phyloP scores from a whole-genome alignment of 1,284 basidiomycete species.

The Moesziomyces sp. region DNA sequence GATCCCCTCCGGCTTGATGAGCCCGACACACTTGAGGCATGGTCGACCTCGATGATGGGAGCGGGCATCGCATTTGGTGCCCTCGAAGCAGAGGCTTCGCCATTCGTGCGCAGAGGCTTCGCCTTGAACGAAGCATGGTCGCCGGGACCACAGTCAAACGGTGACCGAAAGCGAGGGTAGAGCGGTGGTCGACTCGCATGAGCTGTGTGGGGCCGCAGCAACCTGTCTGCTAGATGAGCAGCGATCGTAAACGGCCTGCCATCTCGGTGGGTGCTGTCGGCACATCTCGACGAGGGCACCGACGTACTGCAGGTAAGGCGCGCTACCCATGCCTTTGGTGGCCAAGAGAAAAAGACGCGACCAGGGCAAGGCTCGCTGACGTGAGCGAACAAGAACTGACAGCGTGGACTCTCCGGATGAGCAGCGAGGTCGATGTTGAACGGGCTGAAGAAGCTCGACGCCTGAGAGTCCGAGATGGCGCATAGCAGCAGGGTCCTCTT shows the following conservation, averaged over 20 bases:
- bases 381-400: slow-evolving; percentile 37
- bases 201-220: slow-evolving; percentile 29
- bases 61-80: neutral
- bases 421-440: slow-evolving; percentile 21
- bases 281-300: slow-evolving; percentile 22
- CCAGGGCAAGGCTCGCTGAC: slow-evolving; percentile 42
- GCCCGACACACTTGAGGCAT: slow-evolving; percentile 4
- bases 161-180: slow-evolving; percentile 21
- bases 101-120: neutral
- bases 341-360: slow-evolving; percentile 31
- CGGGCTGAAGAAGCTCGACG: slow-evolving; percentile 31
- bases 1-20: slow-evolving; percentile 22
- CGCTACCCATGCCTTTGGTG: slow-evolving; percentile 23
- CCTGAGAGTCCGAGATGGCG: slow-evolving; percentile 42
- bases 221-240: slow-evolving; percentile 16
- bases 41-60: slow-evolving; percentile 9
- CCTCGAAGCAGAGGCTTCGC: neutral
- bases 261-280: slow-evolving; percentile 15
- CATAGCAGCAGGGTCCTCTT: slow-evolving; percentile 28
- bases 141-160: slow-evolving; percentile 25
- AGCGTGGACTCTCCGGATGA: slow-evolving; percentile 22
- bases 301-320: slow-evolving; percentile 20
- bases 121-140: neutral
- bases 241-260: slow-evolving; percentile 20
- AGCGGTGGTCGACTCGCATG: neutral